Evolutionary conservation across 176 grass and related monocot genomes (phyloP), one percentile per base, ranked within the genome.

Genomic region (Phyllostachys edulis): DNA sequence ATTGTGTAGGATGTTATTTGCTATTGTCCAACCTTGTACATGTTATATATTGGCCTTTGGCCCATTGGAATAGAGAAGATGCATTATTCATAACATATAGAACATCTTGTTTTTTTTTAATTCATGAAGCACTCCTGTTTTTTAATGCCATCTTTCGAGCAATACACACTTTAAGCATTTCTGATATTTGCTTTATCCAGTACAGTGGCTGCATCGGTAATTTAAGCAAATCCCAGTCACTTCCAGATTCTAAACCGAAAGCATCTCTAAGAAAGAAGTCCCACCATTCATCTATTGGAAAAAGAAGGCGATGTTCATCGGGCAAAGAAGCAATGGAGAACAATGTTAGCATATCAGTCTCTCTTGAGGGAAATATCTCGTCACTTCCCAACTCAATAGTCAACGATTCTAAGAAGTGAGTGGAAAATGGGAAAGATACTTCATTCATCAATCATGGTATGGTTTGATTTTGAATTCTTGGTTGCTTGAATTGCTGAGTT

Each of bases 401-500:
- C 45, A 90, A 92, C 41, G 86, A 88, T 77, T 77, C 78, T 39
- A 97, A 78, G 68, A 45, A 71, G 3, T 20, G 73, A 21, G 66
- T 65, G 65, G 85, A 91, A 82, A 90, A 79, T 16, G 56, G 73
- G 32, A 87, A 87, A 55, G 86, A 86, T 29, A 64, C 82, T 66
- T 85, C 77, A 80, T 92, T 89, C 85, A 77, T 92, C 56, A 97
- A 97, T 76, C 88, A 97, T 91, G 94, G 94, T 97, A 86, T 65
- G 60, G 71, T 69, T 49, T 42, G 34, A 81, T 75, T 87, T 59
- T 41, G 55, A 65, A 60, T 75, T 69, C 0, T 45, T 38, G 13
- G 32, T 69, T 63, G 5, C 17, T 40, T 85, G n/a, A 46, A 8
- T 40, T 83, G 2, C 64, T 52, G 13, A 27, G 46, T 77, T 41